Percentiles rank a stretch among this genome's conserved stretches.
These are phyloP conservation scores for Ustilago loliicola DNA, from an alignment of 1,284 basidiomycete species.

Conservation along the genomic window DNA sequence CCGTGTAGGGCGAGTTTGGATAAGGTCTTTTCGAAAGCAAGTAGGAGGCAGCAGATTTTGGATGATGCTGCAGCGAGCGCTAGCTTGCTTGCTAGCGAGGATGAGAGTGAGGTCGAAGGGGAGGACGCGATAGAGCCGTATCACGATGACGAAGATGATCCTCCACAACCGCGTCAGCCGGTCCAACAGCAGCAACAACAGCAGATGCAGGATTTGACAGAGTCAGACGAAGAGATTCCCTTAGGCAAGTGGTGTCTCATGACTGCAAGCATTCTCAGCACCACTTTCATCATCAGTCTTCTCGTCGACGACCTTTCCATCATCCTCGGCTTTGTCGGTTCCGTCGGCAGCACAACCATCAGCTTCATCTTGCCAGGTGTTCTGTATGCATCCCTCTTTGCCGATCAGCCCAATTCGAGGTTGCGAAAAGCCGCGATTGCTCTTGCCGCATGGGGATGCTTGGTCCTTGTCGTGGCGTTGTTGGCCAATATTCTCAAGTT, in stretches of 20 bases:
- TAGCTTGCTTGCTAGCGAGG: not conserved
- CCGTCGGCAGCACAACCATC: conserved; percentile 94
- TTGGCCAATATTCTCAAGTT: conserved; percentile 62
- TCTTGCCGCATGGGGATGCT: conserved; percentile 49
- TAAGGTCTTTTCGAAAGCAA: conserved; percentile 78
- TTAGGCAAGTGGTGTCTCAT: conserved; percentile 56
- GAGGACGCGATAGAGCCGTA: conserved; percentile 32
- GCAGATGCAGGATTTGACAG: not conserved
- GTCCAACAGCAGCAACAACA: conserved; percentile 2
- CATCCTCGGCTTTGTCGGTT: conserved; percentile 86
- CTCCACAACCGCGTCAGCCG: not conserved
- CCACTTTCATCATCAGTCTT: conserved; percentile 61
- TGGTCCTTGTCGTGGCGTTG: conserved; percentile 58
- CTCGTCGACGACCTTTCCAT: conserved; percentile 68
- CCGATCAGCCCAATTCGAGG: conserved; percentile 36
- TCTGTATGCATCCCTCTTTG: conserved; percentile 52
- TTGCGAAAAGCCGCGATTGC: conserved; percentile 41
- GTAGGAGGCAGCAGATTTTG: conserved; percentile 39
- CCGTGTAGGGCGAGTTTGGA: conserved; percentile 93
- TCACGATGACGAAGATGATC: conserved; percentile 52
- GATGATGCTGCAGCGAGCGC: conserved; percentile 42
- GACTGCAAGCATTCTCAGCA: conserved; percentile 59
- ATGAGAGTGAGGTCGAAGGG: conserved; percentile 9
- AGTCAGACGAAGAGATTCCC: conserved; percentile 37
- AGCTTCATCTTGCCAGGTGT: conserved; percentile 92